Percentiles rank a stretch among this genome's conserved stretches.
Conservation (phyloP, 306 rosid species). For the Acmispon strigosus region DNA sequence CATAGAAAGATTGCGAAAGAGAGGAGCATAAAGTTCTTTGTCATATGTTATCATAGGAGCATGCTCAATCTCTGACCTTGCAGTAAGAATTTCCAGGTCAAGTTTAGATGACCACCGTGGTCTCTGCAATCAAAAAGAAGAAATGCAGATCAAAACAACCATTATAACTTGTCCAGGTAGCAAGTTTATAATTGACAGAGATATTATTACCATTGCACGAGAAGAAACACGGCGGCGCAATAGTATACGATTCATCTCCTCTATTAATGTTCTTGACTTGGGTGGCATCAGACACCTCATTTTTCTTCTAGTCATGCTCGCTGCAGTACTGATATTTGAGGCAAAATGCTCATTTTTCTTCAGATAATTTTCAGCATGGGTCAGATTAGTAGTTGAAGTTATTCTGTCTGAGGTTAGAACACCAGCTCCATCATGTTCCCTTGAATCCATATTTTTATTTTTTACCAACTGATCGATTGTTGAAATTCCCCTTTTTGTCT, state of each 20-base stretch:
- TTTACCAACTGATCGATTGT: constrained; percentile 19
- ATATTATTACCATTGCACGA: constrained; percentile 61
- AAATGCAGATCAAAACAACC: not conserved
- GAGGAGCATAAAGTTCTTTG: constrained; percentile 64
- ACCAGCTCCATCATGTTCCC: constrained; percentile 25
- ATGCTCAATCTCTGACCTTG: constrained; percentile 59
- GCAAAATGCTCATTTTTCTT: constrained; percentile 13
- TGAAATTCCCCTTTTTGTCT: constrained; percentile 21
- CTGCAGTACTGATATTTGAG: constrained; percentile 22
- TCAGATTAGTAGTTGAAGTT: constrained; percentile 23
- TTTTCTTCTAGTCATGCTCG: constrained; percentile 29
- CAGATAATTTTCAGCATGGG: constrained; percentile 17
- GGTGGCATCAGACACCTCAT: constrained; percentile 73
- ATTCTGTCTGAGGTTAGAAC: not conserved
- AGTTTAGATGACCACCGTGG: constrained; percentile 71
- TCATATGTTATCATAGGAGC: constrained; percentile 48
- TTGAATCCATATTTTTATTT: constrained; percentile 6
- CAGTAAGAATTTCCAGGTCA: constrained; percentile 65
- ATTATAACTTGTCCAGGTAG: constrained; percentile 3
- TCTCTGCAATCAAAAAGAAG: constrained; percentile 46
- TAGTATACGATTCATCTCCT: constrained; percentile 66
- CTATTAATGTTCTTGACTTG: constrained; percentile 57
- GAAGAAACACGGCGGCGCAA: constrained; percentile 49
- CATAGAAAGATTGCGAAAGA: constrained; percentile 81
- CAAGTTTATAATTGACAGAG: constrained; percentile 5